These are phyloP conservation scores for Penicillium rolfsii DNA, from an alignment of 2,329 filamentous ascomycete species.

Conservation along the genomic window DNA sequence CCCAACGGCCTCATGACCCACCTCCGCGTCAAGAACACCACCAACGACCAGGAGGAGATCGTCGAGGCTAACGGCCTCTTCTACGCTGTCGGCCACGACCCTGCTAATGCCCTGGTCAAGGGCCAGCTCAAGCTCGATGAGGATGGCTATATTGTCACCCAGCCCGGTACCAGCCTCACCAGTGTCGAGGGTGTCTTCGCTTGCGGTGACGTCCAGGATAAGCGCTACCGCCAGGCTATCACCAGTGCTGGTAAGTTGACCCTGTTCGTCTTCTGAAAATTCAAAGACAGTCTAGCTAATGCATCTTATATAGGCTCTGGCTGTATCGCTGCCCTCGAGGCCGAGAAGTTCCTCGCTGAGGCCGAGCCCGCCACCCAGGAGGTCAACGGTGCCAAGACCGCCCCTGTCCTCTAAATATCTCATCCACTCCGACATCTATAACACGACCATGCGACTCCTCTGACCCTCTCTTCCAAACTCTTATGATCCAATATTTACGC, in stretches of 20 bases:
- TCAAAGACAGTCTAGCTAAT: background rate
- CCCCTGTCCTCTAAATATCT: slow-evolving; percentile 62
- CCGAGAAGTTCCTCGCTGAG: slow-evolving; percentile 89
- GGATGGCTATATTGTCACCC: slow-evolving; percentile 88
- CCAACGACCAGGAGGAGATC: slow-evolving; percentile 76
- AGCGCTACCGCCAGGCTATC: slow-evolving; percentile 95
- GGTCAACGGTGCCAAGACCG: slow-evolving; percentile 57
- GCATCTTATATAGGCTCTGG: slow-evolving; percentile 68
- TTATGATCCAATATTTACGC: slow-evolving; percentile 14
- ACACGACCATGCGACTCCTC: background rate
- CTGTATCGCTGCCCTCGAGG: slow-evolving; percentile 93
- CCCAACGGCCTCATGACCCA: slow-evolving; percentile 80
- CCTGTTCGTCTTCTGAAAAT: background rate
- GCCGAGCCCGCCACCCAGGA: slow-evolving; percentile 48
- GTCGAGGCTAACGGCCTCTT: slow-evolving; percentile 90
- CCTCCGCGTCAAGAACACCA: slow-evolving; percentile 78
- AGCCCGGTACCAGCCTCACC: slow-evolving; percentile 84
- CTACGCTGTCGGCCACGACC: slow-evolving; percentile 96
- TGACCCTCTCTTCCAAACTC: slow-evolving; percentile 1
- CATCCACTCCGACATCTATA: background rate
- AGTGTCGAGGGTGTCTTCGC: slow-evolving; percentile 92
- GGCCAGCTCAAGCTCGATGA: slow-evolving; percentile 84
- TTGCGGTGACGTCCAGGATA: slow-evolving; percentile 97
- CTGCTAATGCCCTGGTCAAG: slow-evolving; percentile 87
- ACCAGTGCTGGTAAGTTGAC: slow-evolving; percentile 82